Evolutionary conservation across 768 basidiomycete species (phyloP).

Genomic region (Suillus subaureus): DNA sequence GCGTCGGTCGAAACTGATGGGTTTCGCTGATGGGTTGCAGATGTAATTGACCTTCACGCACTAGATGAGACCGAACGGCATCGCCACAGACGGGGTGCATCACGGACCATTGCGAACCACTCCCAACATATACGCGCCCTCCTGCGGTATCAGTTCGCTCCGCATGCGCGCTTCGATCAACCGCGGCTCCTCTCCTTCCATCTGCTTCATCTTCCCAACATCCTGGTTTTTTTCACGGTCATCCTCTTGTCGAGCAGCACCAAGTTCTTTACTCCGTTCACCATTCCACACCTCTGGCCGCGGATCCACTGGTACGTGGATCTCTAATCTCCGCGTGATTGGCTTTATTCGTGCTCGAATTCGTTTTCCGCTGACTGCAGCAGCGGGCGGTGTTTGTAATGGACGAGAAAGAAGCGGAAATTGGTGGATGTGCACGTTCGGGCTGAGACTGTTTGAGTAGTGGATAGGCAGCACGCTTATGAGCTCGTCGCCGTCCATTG

Average conservation of each 20-base stretch:
- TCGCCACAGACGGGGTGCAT: conserved; percentile 3
- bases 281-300: conserved; percentile 80
- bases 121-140: conserved; percentile 74
- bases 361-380: conserved; percentile 69
- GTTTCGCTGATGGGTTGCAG: conserved; percentile 78
- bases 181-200: conserved; percentile 59
- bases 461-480: conserved; percentile 73
- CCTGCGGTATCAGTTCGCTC: conserved; percentile 70
- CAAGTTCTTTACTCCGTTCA: conserved; percentile 69
- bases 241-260: conserved; percentile 66
- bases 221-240: conserved; percentile 81
- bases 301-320: conserved; percentile 82
- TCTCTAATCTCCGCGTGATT: conserved; percentile 60
- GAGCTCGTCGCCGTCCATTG: conserved; percentile 48
- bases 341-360: conserved; percentile 77
- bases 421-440: conserved; percentile 77
- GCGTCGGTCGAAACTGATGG: conserved; percentile 80
- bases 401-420: conserved; percentile 77
- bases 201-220: conserved; percentile 40
- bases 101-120: conserved; percentile 68
- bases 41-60: conserved; percentile 62
- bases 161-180: conserved; percentile 70
- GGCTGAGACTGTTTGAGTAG: conserved; percentile 59
- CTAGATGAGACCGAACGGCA: conserved; percentile 15
- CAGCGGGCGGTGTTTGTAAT: conserved; percentile 77